These are phyloP conservation scores for Pharus latifolius DNA, from an alignment of 176 grass and related monocot species.

Conservation along the genomic window DNA sequence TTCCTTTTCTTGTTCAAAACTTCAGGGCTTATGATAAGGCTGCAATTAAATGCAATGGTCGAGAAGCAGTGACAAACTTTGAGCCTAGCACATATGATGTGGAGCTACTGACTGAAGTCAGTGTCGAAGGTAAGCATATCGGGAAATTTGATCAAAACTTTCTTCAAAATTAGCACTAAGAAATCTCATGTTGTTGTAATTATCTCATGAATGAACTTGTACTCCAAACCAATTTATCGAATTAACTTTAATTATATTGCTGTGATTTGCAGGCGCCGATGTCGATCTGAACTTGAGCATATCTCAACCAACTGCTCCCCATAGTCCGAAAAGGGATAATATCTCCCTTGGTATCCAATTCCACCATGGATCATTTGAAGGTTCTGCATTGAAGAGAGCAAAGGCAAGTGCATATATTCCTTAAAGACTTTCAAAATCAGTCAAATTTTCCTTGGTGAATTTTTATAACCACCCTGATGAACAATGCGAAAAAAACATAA, in stretches of 20 bases:
- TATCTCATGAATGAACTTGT: not conserved
- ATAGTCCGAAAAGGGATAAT: constrained; percentile 56
- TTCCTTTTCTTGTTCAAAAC: constrained; percentile 19
- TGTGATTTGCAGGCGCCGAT: constrained; percentile 24
- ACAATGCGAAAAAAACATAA: not conserved
- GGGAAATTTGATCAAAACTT: not conserved
- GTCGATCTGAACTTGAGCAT: constrained; percentile 92
- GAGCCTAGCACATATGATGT: constrained; percentile 71
- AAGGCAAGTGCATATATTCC: constrained; percentile 10
- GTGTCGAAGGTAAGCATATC: constrained; percentile 43
- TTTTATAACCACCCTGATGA: not conserved
- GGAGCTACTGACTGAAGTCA: constrained; percentile 44
- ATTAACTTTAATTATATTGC: not conserved
- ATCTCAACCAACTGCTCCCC: constrained; percentile 57
- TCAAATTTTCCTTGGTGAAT: not conserved
- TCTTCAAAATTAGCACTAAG: not conserved
- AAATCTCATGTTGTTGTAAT: not conserved
- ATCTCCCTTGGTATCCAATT: constrained; percentile 34
- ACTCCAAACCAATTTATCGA: not conserved
- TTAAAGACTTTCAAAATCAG: not conserved
- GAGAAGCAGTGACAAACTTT: constrained; percentile 95
- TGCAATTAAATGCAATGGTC: constrained; percentile 92
- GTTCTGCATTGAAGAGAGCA: constrained; percentile 37
- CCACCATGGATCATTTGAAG: constrained; percentile 37
- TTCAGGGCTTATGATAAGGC: constrained; percentile 97